phyloP scores from a whole-genome alignment of 2,329 filamentous ascomycete genomes.

The Myriosclerotinia curreyana region DNA sequence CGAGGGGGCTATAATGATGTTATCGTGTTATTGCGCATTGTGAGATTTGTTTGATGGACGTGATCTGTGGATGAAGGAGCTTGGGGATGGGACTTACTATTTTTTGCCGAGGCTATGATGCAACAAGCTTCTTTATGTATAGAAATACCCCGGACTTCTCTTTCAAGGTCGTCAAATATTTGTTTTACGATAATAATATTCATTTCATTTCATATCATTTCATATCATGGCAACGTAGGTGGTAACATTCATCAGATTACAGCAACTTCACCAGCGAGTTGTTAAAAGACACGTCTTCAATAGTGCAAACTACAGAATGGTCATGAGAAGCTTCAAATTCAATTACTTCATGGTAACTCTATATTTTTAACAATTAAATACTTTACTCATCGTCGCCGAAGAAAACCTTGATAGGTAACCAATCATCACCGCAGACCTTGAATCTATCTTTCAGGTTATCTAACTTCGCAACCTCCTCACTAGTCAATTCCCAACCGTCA shows the following conservation, averaged over 20 bases:
- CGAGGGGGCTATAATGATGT: constrained; percentile 19
- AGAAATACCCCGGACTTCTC: neutral
- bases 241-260: neutral
- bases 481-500: constrained; percentile 69
- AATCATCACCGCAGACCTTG: constrained; percentile 75
- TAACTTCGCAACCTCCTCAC: constrained; percentile 68
- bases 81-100: constrained; percentile 7
- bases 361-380: constrained; percentile 43
- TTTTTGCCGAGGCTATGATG: constrained; percentile 20
- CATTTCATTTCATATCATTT: neutral
- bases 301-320: neutral
- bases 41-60: neutral
- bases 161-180: neutral
- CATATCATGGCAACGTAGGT: neutral
- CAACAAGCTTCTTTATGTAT: constrained; percentile 4
- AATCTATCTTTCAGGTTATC: constrained; percentile 53
- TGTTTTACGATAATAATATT: neutral
- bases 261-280: neutral
- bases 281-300: neutral
- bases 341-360: constrained; percentile 21
- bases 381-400: constrained; percentile 70
- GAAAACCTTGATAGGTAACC: constrained; percentile 76
- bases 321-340: constrained; percentile 7
- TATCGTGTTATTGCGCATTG: constrained; percentile 26
- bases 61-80: constrained; percentile 10